Base-by-base conservation (phyloP, 2,329 filamentous ascomycete species). In the Trichoderma afroharzianum region DNA sequence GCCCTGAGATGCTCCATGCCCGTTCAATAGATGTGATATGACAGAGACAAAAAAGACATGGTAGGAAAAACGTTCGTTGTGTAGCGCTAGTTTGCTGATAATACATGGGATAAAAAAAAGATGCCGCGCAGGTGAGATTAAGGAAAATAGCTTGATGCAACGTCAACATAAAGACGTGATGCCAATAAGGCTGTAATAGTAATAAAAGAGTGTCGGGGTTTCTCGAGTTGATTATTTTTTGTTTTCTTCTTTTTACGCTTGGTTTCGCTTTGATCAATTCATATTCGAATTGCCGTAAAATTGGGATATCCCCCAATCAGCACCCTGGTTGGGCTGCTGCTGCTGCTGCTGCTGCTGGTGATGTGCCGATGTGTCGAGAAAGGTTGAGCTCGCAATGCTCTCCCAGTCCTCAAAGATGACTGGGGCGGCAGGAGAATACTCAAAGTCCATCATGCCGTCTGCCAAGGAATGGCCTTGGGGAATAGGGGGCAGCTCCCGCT, bases 321-420 rank as follows among this genome's bases (percentile, higher is more conserved):
- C 21, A 6, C 53, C 26, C 50, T 76, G 73, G 1, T 73, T 11
- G 64, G 55, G 26, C 72, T 75, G 71, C 67, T 74, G 57, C 72
- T 71, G n/a, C n/a, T n/a, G n/a, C n/a, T 71, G 71, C 15, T 71
- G 72, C 43, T 76, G 72, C 57, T 76, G 77, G n/a, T 76, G 79
- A 61, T 77, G 74, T 15, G 75, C 77, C 26, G 73, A 73, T n/a
- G 73, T 74, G 70, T 81, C 80, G 58, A 81, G 79, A 24, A 81
- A 75, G 24, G 82, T 77, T 26, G 80, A 76, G 26, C 79, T 79
- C 28, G 78, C 75, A 33, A 84, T 78, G 70, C 77, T 81, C 69
- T 82, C 82, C 83, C 83, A 84, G 72, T 83, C 82, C 2, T 83
- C 80, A 58, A 84, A 83, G 11, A 81, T 77, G 36, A 82, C 78